A percentile compares a stretch with the other conserved stretches of the same genome.
Conservation (phyloP, 2,329 filamentous ascomycete species). For the Phialophora chinensis region DNA sequence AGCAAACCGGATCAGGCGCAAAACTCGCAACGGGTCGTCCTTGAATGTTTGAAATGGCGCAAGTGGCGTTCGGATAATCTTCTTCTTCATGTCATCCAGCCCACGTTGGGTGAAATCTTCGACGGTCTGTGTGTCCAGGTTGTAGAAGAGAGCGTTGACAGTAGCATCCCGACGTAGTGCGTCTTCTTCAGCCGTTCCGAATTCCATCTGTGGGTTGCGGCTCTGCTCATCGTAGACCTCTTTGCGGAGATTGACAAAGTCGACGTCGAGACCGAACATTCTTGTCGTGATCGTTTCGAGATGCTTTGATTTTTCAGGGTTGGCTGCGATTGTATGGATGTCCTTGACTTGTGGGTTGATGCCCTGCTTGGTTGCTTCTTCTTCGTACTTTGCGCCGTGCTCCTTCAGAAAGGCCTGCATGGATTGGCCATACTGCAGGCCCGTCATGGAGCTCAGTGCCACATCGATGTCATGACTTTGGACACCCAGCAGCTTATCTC, state of each 20-base stretch:
- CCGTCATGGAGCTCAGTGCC: conserved; percentile 57
- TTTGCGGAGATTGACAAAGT: conserved; percentile 91
- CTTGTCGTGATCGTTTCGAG: conserved; percentile 88
- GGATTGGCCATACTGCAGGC: conserved; percentile 53
- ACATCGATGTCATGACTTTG: conserved; percentile 58
- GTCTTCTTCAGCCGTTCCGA: conserved; percentile 90
- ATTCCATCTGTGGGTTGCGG: conserved; percentile 89
- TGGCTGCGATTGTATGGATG: conserved; percentile 86
- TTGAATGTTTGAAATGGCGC: conserved; percentile 91
- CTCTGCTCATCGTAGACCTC: conserved; percentile 90
- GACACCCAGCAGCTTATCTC: conserved; percentile 56
- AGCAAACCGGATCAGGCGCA: conserved; percentile 88
- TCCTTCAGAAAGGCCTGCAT: conserved; percentile 51
- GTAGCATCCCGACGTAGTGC: conserved; percentile 88
- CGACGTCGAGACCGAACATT: conserved; percentile 85
- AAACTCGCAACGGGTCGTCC: conserved; percentile 86
- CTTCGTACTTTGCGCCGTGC: conserved; percentile 52
- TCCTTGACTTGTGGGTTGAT: conserved; percentile 60
- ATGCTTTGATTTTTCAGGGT: conserved; percentile 96
- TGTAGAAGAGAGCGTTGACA: conserved; percentile 95
- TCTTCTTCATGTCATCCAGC: conserved; percentile 72
- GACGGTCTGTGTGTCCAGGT: conserved; percentile 76
- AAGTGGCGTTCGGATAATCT: conserved; percentile 81
- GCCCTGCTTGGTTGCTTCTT: conserved; percentile 46
- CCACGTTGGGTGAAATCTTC: conserved; percentile 84